These are phyloP conservation scores for Lecanicillium sp. DNA, from an alignment of 2,329 filamentous ascomycete genomes.

Conservation along the genomic window DNA sequence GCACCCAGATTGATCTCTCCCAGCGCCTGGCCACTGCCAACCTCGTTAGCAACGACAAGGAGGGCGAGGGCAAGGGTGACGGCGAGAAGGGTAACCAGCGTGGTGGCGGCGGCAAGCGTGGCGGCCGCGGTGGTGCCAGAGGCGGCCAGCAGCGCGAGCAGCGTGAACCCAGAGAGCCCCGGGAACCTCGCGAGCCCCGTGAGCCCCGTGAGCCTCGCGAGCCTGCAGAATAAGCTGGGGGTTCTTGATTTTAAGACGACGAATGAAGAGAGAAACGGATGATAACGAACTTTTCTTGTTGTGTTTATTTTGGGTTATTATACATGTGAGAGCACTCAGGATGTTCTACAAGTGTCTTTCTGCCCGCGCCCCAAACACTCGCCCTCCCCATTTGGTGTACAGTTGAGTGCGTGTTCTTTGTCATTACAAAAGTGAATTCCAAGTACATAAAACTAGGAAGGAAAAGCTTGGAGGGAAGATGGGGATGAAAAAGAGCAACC, in stretches of 20 bases:
- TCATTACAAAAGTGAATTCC: conserved; percentile 1
- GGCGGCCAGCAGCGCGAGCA: conserved; percentile 47
- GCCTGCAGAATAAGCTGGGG: conserved; percentile 25
- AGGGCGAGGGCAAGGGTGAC: conserved; percentile 42
- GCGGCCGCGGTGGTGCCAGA: conserved; percentile 46
- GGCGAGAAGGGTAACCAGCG: conserved; percentile 39
- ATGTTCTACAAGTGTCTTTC: background rate
- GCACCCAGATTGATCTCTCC: conserved; percentile 96
- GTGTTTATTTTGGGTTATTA: conserved; percentile 6
- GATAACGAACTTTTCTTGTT: background rate
- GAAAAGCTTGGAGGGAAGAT: background rate
- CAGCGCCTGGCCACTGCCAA: conserved; percentile 84
- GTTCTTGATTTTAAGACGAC: background rate
- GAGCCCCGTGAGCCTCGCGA: conserved; percentile 17
- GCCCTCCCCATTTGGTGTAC: background rate
- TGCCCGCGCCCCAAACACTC: background rate
- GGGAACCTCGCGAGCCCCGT: conserved; percentile 31
- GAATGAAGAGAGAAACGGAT: conserved; percentile 16
- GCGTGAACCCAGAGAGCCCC: conserved; percentile 37
- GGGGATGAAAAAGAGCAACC: no score
- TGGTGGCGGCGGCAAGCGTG: conserved; percentile 43
- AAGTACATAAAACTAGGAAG: conserved; percentile 1
- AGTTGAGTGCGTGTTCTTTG: background rate
- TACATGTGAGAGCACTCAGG: background rate
- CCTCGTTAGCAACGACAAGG: conserved; percentile 47